Evolutionary conservation across 805 yeast species (phyloP), one percentile per base, ranked within the genome.

Genomic region (Yarrowia yakushimensis): DNA sequence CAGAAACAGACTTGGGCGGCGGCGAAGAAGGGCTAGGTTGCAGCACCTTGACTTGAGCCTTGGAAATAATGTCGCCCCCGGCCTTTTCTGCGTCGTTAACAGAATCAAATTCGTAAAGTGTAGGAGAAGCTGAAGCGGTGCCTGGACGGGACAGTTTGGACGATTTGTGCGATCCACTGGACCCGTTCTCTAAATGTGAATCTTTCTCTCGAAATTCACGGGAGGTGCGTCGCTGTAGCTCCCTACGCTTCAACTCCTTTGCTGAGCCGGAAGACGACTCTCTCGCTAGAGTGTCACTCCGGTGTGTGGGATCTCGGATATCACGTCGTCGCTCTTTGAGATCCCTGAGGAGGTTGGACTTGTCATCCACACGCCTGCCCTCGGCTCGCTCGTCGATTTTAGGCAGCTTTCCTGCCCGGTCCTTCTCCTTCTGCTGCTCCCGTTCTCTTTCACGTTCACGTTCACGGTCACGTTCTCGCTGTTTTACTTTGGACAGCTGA

Each of bases 31-130:
- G 28, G 37, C 37, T 33, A 4, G 39, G 55, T 18, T 48, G 39
- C 39, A 28, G 12, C 39, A 33, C 55, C 55, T 48, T 48, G 30
- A 48, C 55, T 22, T 48, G 55, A 13, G 59, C 10, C 37, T 52
- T 52, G 17, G 59, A 52, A 17, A 36, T 52, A n/a, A 13, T 52
- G 59, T 52, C 59, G 28, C 59, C 59, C 13, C 60, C 60, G 18
- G 64, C 62, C 62, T 54, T 62, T 43, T 62, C 64, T 13, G 64
- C 64, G 48, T 43, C 62, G 27, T 54, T 54, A 15, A 59, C 64
- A 15, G 54, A 33, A 31, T 57, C 61, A 30, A 42, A 42, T 27
- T 41, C 54, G 50, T 41, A 57, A 22, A 39, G 27, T 57, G 52
- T 41, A 15, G 50, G 50, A 8, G 60, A 54, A 31, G 61, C 37